These are phyloP conservation scores for Fonsecaea pedrosoi DNA, from an alignment of 2,329 filamentous ascomycete genomes.

Conservation along the genomic window DNA sequence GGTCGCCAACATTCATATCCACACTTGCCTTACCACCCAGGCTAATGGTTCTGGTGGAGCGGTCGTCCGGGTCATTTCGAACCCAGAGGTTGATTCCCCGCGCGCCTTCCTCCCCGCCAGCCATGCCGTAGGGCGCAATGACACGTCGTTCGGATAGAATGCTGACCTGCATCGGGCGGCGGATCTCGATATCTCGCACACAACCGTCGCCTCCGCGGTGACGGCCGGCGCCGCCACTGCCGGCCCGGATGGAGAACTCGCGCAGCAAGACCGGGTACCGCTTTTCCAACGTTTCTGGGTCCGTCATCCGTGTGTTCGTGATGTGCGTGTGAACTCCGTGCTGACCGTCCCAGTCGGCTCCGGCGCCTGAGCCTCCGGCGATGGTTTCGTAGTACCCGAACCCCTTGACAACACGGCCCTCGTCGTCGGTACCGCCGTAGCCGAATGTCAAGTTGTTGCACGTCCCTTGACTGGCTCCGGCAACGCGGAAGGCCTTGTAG, in stretches of 20 bases:
- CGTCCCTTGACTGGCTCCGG: constrained; percentile 42
- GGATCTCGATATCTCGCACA: constrained; percentile 79
- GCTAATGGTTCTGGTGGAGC: constrained; percentile 32
- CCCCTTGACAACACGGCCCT: constrained; percentile 48
- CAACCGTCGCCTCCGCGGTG: constrained; percentile 78
- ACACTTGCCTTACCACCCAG: constrained; percentile 41
- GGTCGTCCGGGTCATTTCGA: constrained; percentile 30
- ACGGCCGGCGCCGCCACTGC: constrained; percentile 69
- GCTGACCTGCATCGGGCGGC: constrained; percentile 73
- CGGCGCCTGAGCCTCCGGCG: constrained; percentile 76
- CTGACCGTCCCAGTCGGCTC: constrained; percentile 74
- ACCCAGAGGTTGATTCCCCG: constrained; percentile 40
- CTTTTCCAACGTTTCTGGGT: constrained; percentile 78
- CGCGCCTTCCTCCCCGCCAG: constrained; percentile 37
- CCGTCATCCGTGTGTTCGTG: constrained; percentile 85
- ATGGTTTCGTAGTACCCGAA: constrained; percentile 87
- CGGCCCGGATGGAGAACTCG: constrained; percentile 69
- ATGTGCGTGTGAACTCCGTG: constrained; percentile 82
- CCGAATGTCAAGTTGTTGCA: constrained; percentile 45
- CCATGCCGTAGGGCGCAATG: constrained; percentile 41
- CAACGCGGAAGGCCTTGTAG: constrained; percentile 44
- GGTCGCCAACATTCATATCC: constrained; percentile 45
- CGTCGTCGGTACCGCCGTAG: constrained; percentile 28
- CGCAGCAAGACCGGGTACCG: constrained; percentile 76
- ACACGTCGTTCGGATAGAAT: constrained; percentile 41